phyloP scores from a whole-genome alignment of 441 rosid species.

The Metrosideros polymorpha region DNA sequence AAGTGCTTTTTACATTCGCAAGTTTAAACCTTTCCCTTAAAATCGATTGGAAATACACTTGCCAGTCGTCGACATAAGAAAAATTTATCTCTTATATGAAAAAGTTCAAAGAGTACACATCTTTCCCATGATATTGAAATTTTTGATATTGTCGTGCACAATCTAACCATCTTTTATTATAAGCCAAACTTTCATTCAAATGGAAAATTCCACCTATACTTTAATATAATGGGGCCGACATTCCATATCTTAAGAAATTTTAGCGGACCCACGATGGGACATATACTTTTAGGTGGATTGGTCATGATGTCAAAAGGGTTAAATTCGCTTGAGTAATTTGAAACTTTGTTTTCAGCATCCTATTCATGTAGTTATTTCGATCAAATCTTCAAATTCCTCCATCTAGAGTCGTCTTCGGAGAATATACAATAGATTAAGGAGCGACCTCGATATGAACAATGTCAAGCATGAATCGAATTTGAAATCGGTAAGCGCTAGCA shows the following conservation, averaged over 20 bases:
- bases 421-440: too few species aligned
- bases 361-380: background rate
- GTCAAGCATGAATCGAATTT: background rate
- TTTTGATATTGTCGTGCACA: accelerated
- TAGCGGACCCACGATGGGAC: accelerated
- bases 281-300: background rate
- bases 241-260: background rate
- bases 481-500: background rate
- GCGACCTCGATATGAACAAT: background rate
- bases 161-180: background rate
- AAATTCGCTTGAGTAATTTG: background rate
- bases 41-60: background rate
- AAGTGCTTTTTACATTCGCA: background rate
- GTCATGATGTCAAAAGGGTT: background rate
- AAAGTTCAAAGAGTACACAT: background rate
- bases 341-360: background rate
- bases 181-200: background rate
- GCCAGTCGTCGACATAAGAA: background rate
- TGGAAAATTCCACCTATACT: accelerated
- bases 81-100: background rate
- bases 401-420: too few species aligned
- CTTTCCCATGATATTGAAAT: background rate
- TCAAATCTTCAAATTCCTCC: background rate
- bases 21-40: background rate
- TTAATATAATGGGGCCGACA: too few species aligned